Evolutionary conservation across 2,329 filamentous ascomycete species (phyloP).

Genomic region (Xylaria digitata): DNA sequence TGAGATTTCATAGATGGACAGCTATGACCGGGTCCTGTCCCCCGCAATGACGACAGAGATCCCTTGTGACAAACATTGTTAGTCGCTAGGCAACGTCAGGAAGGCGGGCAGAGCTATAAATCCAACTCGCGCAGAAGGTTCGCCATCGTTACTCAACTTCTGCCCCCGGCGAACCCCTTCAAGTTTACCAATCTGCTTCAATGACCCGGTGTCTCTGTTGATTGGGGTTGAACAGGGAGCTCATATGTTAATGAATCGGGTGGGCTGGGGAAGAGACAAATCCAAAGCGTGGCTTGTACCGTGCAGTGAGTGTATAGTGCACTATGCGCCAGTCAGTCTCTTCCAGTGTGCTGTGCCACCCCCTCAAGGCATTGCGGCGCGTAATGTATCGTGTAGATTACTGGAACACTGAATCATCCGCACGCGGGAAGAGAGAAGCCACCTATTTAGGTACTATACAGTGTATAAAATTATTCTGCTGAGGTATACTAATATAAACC

Average conservation of each 20-base stretch:
- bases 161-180: background rate
- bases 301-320: too few species aligned
- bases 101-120: background rate
- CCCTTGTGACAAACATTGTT: constrained; percentile 4
- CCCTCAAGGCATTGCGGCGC: background rate
- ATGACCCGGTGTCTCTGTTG: background rate
- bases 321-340: background rate
- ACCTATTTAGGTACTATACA: too few species aligned
- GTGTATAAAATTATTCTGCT: too few species aligned
- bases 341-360: background rate
- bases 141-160: background rate
- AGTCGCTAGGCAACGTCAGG: constrained; percentile 13
- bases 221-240: background rate
- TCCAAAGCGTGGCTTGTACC: background rate
- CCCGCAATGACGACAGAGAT: constrained; percentile 24
- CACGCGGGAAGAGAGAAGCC: too few species aligned
- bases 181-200: background rate
- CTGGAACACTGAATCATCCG: background rate
- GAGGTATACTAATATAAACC: too few species aligned
- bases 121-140: background rate
- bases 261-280: background rate
- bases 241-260: too few species aligned
- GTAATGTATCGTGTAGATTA: constrained; percentile 4
- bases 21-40: too few species aligned
- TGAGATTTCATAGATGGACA: background rate